Evolutionary conservation across 2,329 filamentous ascomycete species (phyloP), one percentile per base, ranked within the genome.

Genomic region (Tetracladium maxilliforme): DNA sequence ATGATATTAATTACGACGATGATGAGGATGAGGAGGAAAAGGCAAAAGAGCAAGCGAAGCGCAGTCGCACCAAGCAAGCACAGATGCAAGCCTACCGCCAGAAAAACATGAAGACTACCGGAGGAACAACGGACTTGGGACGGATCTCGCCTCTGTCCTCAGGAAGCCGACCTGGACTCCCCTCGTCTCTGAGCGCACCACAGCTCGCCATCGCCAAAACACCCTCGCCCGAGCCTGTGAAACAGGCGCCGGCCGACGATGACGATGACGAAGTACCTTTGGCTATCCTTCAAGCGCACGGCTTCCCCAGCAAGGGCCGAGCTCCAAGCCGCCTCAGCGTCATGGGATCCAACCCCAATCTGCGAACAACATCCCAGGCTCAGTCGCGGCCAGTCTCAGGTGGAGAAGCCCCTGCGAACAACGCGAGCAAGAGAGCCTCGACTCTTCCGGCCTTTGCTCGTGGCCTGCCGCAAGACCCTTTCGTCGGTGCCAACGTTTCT

Each of bases 81-180:
- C 82, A 90, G 45, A 75, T 93, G 59, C 67, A 82, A 2, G 76
- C 92, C 3, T 92, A 92, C 48, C 70, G 84, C 30, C 84, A 93
- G 47, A 80, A 90, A 50, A 93, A 92, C 84, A 92, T 87, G 79
- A 92, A 92, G 52, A 78, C 90, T 16, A 92, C 83, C 1, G 84
- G 84, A 23, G 81, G 87, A 38, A 54, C 70, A 13, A 48, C 61
- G 5, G n/a, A n/a, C n/a, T n/a, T n/a, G n/a, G n/a, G n/a, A n/a
- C n/a, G n/a, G n/a, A 48, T 30, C 60, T 8, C 51, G 55, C 21
- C 37, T 50, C 9, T 47, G 61, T 10, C 42, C 54, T 8, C 48
- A n/a, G n/a, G n/a, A n/a, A n/a, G 61, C 14, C 66, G 70, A n/a
- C 61, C 68, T 10, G 54, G 56, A 24, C 48, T 74, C 32, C 58